These are phyloP conservation scores for Prunella vulgaris DNA, from an alignment of 257 asterid genomes.

Conservation along the genomic window DNA sequence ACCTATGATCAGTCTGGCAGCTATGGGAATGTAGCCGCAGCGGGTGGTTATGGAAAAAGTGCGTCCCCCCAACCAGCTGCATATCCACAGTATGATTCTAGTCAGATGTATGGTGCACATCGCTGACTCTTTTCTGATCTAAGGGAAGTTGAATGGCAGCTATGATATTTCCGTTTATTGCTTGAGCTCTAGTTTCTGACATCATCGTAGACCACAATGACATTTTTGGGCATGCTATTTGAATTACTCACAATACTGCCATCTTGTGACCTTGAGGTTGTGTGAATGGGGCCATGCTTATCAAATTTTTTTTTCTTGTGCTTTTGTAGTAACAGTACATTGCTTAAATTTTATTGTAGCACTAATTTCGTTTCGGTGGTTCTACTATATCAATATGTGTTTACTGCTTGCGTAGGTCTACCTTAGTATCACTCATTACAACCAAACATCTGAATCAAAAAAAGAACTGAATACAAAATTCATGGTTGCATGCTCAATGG, in stretches of 20 bases:
- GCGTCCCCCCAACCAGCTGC: slow-evolving; percentile 62
- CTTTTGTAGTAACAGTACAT: background rate
- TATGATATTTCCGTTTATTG: background rate
- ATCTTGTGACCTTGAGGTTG: background rate
- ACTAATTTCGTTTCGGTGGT: background rate
- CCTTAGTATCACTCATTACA: background rate
- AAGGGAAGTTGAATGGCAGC: background rate
- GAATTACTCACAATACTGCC: background rate
- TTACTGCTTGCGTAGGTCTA: too few species aligned
- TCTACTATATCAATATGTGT: too few species aligned
- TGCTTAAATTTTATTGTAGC: background rate
- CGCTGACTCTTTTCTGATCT: slow-evolving; percentile 37
- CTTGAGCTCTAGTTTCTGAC: slow-evolving; percentile 17
- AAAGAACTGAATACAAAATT: too few species aligned
- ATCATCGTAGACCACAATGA: slow-evolving; percentile 6
- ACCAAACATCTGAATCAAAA: too few species aligned
- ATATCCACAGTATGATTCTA: slow-evolving; percentile 64
- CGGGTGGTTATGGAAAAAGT: slow-evolving; percentile 52
- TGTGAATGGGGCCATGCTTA: background rate
- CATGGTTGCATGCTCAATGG: too few species aligned
- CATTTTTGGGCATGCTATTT: slow-evolving; percentile 16
- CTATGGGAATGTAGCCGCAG: slow-evolving; percentile 48
- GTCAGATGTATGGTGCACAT: slow-evolving; percentile 76
- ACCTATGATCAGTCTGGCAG: slow-evolving; percentile 74
- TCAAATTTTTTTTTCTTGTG: background rate